Evolutionary conservation across 169 alveolate genomes (phyloP), one percentile per base, ranked within the genome.

Genomic region (Pseudocohnilembus persalinus): DNA sequence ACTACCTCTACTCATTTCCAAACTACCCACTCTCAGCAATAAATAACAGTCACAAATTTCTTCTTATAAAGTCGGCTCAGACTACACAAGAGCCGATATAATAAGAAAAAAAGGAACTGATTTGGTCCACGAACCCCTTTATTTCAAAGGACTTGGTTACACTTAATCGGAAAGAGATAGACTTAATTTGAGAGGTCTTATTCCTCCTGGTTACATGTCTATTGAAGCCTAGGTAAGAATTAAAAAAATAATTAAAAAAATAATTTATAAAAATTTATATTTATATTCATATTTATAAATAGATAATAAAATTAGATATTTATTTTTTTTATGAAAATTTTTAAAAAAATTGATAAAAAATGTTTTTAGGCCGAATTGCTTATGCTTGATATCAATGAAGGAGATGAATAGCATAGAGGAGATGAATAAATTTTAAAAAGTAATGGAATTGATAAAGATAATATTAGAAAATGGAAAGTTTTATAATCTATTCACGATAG

Each of bases 181-280:
- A 73, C 83, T 82, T 11, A 74, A 88, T 26, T 83, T 90, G 31
- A 84, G 84, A 31, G 93, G 94, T 11, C 29, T 90, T 6, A 76
- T 90, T 15, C 93, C 94, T 6, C 83, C 79, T 0, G 82, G 81
- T 29, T 73, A 49, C 26, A 87, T 74, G 64, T 77, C 85, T 16
- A 83, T 90, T 29, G 92, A 90, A 15, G 84, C 80, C 26, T 92
- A 90, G 76, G 87, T 90, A 74, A 33, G 4, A n/a, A n/a, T n/a
- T n/a, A n/a, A n/a, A n/a, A n/a, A n/a, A n/a, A n/a, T n/a, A n/a
- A n/a, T n/a, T n/a, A n/a, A n/a, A n/a, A n/a, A n/a, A n/a, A n/a
- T n/a, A n/a, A n/a, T n/a, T n/a, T n/a, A n/a, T n/a, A n/a, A n/a
- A n/a, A n/a, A n/a, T n/a, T n/a, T n/a, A n/a, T n/a, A n/a, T n/a